Base-by-base conservation (phyloP, 306 rosid species). In the Coriaria nepalensis region DNA sequence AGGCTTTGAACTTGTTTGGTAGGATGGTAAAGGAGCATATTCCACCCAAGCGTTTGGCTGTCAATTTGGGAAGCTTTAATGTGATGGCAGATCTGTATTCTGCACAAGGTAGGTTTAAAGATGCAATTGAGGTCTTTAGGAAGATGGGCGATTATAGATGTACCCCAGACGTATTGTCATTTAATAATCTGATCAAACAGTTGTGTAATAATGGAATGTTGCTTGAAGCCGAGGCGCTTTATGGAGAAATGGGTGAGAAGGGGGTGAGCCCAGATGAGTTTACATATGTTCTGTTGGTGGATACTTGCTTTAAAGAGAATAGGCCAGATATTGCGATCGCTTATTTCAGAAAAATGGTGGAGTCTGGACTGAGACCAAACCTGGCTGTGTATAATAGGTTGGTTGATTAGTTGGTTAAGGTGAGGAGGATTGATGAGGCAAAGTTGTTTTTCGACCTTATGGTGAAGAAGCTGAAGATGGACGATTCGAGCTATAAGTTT, bases 391-490 rank as follows among this genome's bases (percentile, higher is more conserved):
- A 90, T 66, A 79, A 73, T 67, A 79, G 72, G 71, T 53, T 90
- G 71, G 94, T 70, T 43, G 94, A 73, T 53, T 94, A 82, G 39
- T 69, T 92, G 79, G 83, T 85, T 39, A 85, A 77, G 54, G 81
- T 82, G 15, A 86, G 72, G 50, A 77, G 75, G 76, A 64, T 85
- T 7, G 76, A 85, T 14, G 96, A 82, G 43, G 86, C 96, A 0
- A 85, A 79, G 56, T 61, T 69, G 4, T 92, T 75, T 79, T 92
- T 92, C 35, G 85, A 85, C 59, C 40, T 82, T 4, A 79, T 92
- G 98, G 98, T 78, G 62, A 77, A 73, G 75, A 92, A 92, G 73
- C 83, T 92, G 40, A 92, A 92, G 80, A 79, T 92, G 98, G 94
- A 92, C 57, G 76, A 68, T 64, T 58, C 79, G 4, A 72, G 93